Evolutionary conservation across 106 monocot species (phyloP).

Genomic region (Alisma plantagoaquatica): DNA sequence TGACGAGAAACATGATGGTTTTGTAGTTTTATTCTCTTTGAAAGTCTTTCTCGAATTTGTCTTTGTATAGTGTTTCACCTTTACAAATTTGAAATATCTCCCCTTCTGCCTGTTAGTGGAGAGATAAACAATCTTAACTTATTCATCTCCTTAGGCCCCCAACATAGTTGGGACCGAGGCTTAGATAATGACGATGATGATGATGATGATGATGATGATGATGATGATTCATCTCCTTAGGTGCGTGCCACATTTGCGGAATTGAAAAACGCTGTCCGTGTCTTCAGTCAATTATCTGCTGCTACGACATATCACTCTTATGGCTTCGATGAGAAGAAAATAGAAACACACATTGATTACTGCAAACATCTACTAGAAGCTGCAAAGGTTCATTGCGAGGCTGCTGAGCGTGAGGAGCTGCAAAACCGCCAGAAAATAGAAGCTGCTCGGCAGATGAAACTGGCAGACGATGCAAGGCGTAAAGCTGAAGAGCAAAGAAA

Average conservation of each 20-base stretch:
- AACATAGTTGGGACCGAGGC: too few relatives aligned
- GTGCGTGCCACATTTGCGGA: conserved; percentile 87
- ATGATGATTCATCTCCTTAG: too few relatives aligned
- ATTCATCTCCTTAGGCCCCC: too few relatives aligned
- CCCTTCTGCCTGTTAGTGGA: too few relatives aligned
- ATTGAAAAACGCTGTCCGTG: conserved; percentile 86
- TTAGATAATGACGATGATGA: too few relatives aligned
- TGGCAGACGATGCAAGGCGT: conserved; percentile 92
- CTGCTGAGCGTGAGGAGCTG: conserved; percentile 91
- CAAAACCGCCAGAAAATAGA: conserved; percentile 88
- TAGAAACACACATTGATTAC: conserved; percentile 84
- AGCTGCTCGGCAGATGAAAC: conserved; percentile 75
- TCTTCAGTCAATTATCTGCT: conserved; percentile 81
- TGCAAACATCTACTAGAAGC: conserved; percentile 94
- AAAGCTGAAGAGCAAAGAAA: conserved; percentile 96
- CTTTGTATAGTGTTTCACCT: too few relatives aligned
- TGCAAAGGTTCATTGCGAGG: conserved; percentile 94
- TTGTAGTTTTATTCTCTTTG: too few relatives aligned
- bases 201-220: too few relatives aligned
- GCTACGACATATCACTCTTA: conserved; percentile 56
- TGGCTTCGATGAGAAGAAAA: conserved; percentile 98
- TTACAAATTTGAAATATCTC: too few relatives aligned
- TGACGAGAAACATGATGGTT: too few relatives aligned
- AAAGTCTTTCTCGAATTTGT: too few relatives aligned
- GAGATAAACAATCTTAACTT: too few relatives aligned